Base-by-base conservation (phyloP, 1,139 yeast genomes). In the Sugiyamaella pinicola region DNA sequence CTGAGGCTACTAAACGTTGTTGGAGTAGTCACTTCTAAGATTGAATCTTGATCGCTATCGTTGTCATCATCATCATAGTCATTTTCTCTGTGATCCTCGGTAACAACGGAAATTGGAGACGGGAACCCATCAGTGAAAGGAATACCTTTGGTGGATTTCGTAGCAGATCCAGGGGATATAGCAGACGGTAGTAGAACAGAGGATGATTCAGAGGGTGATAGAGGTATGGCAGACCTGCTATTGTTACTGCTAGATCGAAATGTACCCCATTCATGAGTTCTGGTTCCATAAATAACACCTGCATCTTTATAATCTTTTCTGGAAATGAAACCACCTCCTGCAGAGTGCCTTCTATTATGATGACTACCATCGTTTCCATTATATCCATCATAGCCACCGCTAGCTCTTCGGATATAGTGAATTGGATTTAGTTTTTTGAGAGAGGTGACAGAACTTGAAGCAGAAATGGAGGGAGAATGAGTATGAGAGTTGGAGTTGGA, bases 251-350 rank as follows among this genome's bases (percentile, higher is more conserved):
- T 33, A 12, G 47, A 43, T 4, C 47, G 47, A 24, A 31, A 43
- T 12, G 31, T 33, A 17, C 69, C 67, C 72, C 72, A 69, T 42
- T 68, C 69, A 34, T 68, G 69, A 15, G 64, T 64, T 31, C 70
- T 53, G 15, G 71, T 69, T 35, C 72, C 72, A 49, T 61, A 63
- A 29, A 69, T 69, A 24, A 63, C 59, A 10, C 71, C 72, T 5
- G 70, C 71, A 19, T 61, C 66, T 47, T 51, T 54, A 47, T 61
- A 62, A 8, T 55, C 61, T 29, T 61, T 61, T 12, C 48, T 54
- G 2, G 59, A 55, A 13, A 53, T 47, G 28, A 52, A 44, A 4
- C 52, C 43, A 8, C 49, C 49, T 7, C 52, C 47, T 7, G 51
- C 40, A 26, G 56, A 49, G 21, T 50, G 45, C 18, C 53, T 44